Evolutionary conservation across 2,329 filamentous ascomycete genomes (phyloP).

Genomic region (Penicillium frequentans): DNA sequence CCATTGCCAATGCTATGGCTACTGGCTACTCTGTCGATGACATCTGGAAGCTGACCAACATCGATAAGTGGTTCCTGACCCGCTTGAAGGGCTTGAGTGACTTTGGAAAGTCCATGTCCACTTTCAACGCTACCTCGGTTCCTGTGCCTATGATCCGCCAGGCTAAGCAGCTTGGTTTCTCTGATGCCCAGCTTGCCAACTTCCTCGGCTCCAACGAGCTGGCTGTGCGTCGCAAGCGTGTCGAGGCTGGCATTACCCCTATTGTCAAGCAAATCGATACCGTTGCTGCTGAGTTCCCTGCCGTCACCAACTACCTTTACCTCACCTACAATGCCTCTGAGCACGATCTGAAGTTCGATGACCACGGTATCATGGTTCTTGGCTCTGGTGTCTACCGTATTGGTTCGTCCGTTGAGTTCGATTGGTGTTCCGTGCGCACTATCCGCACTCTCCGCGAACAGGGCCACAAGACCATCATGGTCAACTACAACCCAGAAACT

Average conservation of each 20-base stretch:
- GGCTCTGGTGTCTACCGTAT: slow-evolving; percentile 97
- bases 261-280: slow-evolving; percentile 99
- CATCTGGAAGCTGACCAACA: slow-evolving; percentile 97
- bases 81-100: slow-evolving; percentile 88
- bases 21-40: slow-evolving; percentile 91
- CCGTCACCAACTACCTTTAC: slow-evolving; percentile 93
- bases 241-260: slow-evolving; percentile 83
- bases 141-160: slow-evolving; percentile 68
- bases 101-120: slow-evolving; percentile 77
- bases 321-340: slow-evolving; percentile 91
- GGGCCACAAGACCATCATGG: slow-evolving; percentile 93
- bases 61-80: slow-evolving; percentile 97
- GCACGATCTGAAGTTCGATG: slow-evolving; percentile 79
- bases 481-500: slow-evolving; percentile 91
- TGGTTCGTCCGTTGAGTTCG: slow-evolving; percentile 96
- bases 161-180: slow-evolving; percentile 93
- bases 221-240: slow-evolving; percentile 76
- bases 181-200: slow-evolving; percentile 86
- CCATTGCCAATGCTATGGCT: slow-evolving; percentile 97
- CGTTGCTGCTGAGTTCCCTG: slow-evolving; percentile 93
- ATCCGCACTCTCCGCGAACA: slow-evolving; percentile 84
- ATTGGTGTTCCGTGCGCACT: slow-evolving; percentile 96
- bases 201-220: slow-evolving; percentile 96
- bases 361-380: slow-evolving; percentile 93
- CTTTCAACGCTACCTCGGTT: slow-evolving; percentile 66